A percentile compares a stretch with the other conserved stretches of the same genome.
Evolutionary conservation across 2,329 filamentous ascomycete genomes (phyloP).

Genomic region (Colletotrichum theobromicola): DNA sequence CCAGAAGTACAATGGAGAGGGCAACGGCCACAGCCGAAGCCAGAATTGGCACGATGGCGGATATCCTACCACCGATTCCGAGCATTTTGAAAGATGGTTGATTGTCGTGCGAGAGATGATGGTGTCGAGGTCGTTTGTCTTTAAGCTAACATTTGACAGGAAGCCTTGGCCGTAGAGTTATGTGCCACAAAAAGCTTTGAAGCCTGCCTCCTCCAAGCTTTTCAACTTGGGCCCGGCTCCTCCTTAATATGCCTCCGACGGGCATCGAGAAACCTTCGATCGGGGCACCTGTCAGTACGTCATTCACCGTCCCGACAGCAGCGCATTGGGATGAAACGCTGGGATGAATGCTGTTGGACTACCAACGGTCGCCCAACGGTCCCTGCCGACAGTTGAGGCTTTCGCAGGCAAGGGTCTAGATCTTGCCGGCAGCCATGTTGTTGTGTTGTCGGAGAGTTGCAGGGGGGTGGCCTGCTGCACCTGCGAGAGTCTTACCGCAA

Average conservation of each 20-base stretch:
- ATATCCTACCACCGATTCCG: constrained; percentile 13
- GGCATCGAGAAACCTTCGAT: constrained; percentile 5
- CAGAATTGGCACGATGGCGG: constrained; percentile 10
- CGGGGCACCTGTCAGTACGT: constrained; percentile 17
- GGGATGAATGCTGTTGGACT: constrained; percentile 12
- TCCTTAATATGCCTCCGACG: constrained; percentile 13
- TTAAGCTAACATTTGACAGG: neutral
- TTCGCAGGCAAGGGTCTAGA: neutral
- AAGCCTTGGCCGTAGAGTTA: neutral
- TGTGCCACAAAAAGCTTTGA: neutral
- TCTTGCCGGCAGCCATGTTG: neutral
- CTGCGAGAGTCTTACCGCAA: constrained; percentile 15
- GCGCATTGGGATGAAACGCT: constrained; percentile 17
- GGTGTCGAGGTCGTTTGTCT: neutral
- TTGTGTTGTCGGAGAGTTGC: constrained; percentile 5
- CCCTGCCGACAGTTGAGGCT: neutral
- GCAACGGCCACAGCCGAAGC: constrained; percentile 33
- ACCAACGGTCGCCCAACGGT: neutral
- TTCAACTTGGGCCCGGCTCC: neutral
- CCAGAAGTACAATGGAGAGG: constrained; percentile 31
- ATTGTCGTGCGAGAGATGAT: neutral
- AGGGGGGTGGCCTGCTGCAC: neutral
- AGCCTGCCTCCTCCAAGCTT: too few species aligned
- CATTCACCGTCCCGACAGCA: constrained; percentile 2
- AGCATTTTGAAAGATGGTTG: neutral